Evolutionary conservation across 768 basidiomycete genomes (phyloP), one percentile per base, ranked within the genome.

Genomic region (Kwoniella sp.): DNA sequence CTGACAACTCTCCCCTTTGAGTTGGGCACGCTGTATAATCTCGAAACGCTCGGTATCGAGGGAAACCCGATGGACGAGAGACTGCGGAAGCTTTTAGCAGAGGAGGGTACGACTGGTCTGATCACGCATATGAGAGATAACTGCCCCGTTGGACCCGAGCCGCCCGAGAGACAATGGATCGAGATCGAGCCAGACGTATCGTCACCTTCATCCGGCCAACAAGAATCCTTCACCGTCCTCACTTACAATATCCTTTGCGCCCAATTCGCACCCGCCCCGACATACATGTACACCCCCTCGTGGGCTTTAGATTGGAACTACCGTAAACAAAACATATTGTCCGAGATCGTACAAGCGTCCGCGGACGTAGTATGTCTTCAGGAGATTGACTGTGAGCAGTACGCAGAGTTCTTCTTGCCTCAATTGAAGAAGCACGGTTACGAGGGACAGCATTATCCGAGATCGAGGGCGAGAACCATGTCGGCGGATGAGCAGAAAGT

Each of bases 301-400:
- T 98, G 96, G 95, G 96, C 96, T 0, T 84, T 99, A 41, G 84
- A 86, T n/a, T 99, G 96, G 96, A 87, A 89, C 51, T 97, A 93
- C 77, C 87, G 96, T 65, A 93, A 91, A 81, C 90, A 91, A 58
- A 83, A 90, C 63, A 92, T 99, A 69, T 77, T 96, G 70, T 85
- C 87, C 37, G 94, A 99, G 82, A 84, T 97, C 55, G 84, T 88
- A 79, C 86, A 86, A 70, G 87, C 90, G 69, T 86, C 90, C 45
- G 86, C 91, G 60, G 96, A 99, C 81, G 89, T 99, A 72, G 79
- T 98, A 57, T 98, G 96, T 79, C 81, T 99, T 65, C 95, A 98
- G 79, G 96, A 99, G 82, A 91, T 97, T 68, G 94, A 95, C 74
- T 90, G 87, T 65, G 88, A 89, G 29, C 90, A 92, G 79, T 99